Base-by-base conservation (phyloP, 2,329 filamentous ascomycete species). In the Penicillium aurantiogriseum region DNA sequence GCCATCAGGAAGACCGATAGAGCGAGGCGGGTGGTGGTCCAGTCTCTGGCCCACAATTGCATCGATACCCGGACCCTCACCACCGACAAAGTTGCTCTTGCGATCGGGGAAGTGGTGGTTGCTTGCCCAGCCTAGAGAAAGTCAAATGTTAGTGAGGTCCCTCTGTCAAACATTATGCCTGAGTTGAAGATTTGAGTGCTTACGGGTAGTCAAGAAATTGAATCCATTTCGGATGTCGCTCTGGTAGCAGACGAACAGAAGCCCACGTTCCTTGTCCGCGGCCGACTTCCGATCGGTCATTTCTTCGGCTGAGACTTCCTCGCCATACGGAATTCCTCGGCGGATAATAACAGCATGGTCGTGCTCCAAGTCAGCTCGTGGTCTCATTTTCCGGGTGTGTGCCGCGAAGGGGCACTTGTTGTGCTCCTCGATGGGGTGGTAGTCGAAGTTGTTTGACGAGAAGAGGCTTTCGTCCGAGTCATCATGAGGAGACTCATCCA, bases 321-420 rank as follows among this genome's bases (percentile, higher is more conserved):
- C 70, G 11, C 77, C 76, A 47, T 75, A 81, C 4, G 75, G 69
- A 39, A 81, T 80, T 2, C 78, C 77, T 6, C 78, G 76, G 29
- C 79, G 77, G 8, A 80, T 58, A 19, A 81, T 78, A 9, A 75
- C 73, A 38, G 52, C 63, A 15, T 70, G 63, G 9, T 69, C 60
- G 5, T 60, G 52, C 36, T 67, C 61, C 0, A 71, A 56, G 54
- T 80, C 76, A 10, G 65, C 69, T 19, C 79, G 69, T 0, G 79
- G 79, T 42, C 78, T 77, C 40, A 74, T 79, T 69, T 81, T 81
- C 42, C 79, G 78, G 29, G 76, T 75, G 50, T 81, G 79, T 2
- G 79, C 76, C 0, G 77, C 77, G 46, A 79, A 78, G 1, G 79
- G 79, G 60, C 79, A 81, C 21, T 71, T 68, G 1, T 71, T 67